These are phyloP conservation scores for Lactarius trivialis DNA, from an alignment of 768 basidiomycete genomes.

Conservation along the genomic window DNA sequence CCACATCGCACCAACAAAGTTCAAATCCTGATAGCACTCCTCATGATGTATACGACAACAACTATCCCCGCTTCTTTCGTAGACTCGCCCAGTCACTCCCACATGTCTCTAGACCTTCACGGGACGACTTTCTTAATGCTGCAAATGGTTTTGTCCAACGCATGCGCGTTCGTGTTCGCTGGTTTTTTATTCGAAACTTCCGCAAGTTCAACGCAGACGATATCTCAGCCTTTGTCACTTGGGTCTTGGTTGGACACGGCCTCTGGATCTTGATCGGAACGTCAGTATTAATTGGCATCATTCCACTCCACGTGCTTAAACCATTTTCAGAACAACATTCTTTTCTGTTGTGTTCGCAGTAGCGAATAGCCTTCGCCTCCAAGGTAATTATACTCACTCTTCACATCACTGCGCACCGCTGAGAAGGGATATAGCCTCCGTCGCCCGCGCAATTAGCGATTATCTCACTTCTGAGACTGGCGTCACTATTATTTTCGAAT, in stretches of 20 bases:
- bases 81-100: conserved; percentile 75
- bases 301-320: not conserved
- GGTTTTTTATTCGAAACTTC: conserved; percentile 94
- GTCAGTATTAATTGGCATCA: conserved; percentile 38
- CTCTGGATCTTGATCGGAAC: conserved; percentile 95
- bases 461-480: conserved; percentile 93
- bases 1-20: not conserved
- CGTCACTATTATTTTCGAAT: conserved; percentile 92
- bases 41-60: conserved; percentile 43
- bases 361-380: conserved; percentile 78
- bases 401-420: not conserved
- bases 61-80: conserved; percentile 77
- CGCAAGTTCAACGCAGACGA: conserved; percentile 95
- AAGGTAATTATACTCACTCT: conserved; percentile 42
- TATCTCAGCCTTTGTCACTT: conserved; percentile 91
- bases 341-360: conserved; percentile 89
- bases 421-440: conserved; percentile 47
- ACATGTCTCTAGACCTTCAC: conserved; percentile 70
- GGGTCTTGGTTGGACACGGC: conserved; percentile 94
- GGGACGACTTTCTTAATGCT: conserved; percentile 82
- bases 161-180: conserved; percentile 86
- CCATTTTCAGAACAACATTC: conserved; percentile 71
- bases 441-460: conserved; percentile 84
- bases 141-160: conserved; percentile 91
- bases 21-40: conserved; percentile 13